Conservation (phyloP, 495 filamentous ascomycete species). For the Xylaria telfairii region DNA sequence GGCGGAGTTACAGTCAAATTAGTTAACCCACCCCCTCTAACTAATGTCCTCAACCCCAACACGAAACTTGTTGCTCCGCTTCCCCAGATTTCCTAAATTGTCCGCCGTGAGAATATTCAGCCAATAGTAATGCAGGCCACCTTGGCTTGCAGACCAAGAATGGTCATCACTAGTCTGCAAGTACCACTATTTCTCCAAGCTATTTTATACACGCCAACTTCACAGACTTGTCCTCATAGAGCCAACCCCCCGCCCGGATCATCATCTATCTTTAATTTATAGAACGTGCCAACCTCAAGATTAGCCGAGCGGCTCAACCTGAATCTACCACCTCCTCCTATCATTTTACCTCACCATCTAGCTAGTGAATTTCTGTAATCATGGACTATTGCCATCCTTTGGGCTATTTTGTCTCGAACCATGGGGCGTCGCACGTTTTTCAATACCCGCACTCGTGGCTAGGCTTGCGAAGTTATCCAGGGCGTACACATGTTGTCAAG, state of each 20-base stretch:
- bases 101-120: not conserved
- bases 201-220: not conserved
- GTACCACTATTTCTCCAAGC: not conserved
- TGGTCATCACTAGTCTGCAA: not conserved
- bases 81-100: slow-evolving; percentile 25
- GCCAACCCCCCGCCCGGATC: not conserved
- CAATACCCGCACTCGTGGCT: not conserved
- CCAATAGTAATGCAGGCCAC: slow-evolving; percentile 14
- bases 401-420: slow-evolving; percentile 6
- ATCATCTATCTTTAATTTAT: slow-evolving; percentile 16
- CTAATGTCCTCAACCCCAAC: not conserved
- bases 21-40: not conserved
- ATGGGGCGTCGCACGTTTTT: slow-evolving; percentile 16
- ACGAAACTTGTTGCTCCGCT: slow-evolving; percentile 17
- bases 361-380: not conserved
- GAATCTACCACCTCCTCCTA: not conserved
- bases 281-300: slow-evolving; percentile 11
- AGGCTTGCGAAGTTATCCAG: slow-evolving; percentile 11
- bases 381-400: not conserved
- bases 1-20: not conserved
- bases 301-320: slow-evolving; percentile 24
- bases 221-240: not conserved
- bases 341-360: not conserved
- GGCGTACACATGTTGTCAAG: not conserved
- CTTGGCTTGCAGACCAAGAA: slow-evolving; percentile 19